These are phyloP conservation scores for Amanita pseudoporphyria DNA, from an alignment of 768 basidiomycete genomes.

Conservation along the genomic window DNA sequence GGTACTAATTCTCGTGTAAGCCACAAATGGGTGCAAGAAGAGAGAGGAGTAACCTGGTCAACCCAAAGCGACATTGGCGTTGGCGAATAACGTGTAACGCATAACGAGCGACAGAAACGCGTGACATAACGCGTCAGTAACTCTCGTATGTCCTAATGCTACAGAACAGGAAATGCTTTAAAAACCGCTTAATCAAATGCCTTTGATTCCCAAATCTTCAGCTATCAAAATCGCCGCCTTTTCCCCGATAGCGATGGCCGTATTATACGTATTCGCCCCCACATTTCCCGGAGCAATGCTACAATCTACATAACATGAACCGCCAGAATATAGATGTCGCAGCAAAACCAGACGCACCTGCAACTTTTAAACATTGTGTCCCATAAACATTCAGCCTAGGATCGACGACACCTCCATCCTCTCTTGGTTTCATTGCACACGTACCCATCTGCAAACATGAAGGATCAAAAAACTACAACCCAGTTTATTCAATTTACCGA, in stretches of 20 bases:
- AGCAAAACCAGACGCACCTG: constrained; percentile 23
- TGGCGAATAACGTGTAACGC: no score
- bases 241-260: constrained; percentile 42
- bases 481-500: constrained; percentile 20
- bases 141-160: neutral
- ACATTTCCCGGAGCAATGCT: constrained; percentile 32
- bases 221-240: constrained; percentile 54
- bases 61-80: constrained; percentile 70
- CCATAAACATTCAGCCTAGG: constrained; percentile 55
- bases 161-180: no score
- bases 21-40: neutral
- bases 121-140: constrained; percentile 14
- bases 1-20: constrained; percentile 43
- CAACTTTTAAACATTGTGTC: constrained; percentile 46
- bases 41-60: constrained; percentile 34
- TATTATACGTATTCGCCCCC: constrained; percentile 32
- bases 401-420: constrained; percentile 54
- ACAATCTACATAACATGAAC: constrained; percentile 18
- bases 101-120: no score
- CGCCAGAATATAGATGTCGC: neutral
- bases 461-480: neutral
- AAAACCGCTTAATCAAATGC: constrained; percentile 7
- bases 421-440: constrained; percentile 57
- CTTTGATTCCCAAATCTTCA: constrained; percentile 33
- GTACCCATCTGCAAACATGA: constrained; percentile 41